Evolutionary conservation across 225 moss, liverwort and hornwort genomes (phyloP).

Genomic region (Ulota crispa): DNA sequence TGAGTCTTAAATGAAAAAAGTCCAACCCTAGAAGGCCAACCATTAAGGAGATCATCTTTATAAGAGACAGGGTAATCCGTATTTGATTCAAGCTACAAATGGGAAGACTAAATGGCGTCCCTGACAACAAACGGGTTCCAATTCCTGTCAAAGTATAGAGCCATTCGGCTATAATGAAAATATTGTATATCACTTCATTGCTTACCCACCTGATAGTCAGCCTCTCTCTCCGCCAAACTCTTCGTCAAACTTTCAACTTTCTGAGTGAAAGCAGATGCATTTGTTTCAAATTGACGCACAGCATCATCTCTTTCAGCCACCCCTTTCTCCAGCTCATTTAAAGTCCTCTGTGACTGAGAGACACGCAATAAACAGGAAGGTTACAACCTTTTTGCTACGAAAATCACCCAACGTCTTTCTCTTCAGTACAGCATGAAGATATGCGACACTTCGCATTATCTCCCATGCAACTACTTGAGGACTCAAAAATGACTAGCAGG

Average conservation of each 20-base stretch:
- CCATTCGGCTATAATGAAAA: neutral
- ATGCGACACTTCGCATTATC: neutral
- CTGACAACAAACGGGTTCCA: neutral
- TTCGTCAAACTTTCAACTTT: slow-evolving; percentile 71
- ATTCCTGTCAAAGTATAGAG: neutral
- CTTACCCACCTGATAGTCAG: slow-evolving; percentile 81
- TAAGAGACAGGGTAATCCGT: neutral
- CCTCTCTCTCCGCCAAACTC: slow-evolving; percentile 68
- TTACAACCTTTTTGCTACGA: slow-evolving; percentile 7
- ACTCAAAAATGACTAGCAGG: neutral
- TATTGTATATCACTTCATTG: neutral
- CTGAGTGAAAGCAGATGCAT: slow-evolving; percentile 62
- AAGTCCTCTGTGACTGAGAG: slow-evolving; percentile 49
- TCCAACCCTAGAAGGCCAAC: neutral
- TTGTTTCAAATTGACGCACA: slow-evolving; percentile 61
- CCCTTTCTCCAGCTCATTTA: slow-evolving; percentile 66
- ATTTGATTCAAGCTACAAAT: slow-evolving; percentile 2
- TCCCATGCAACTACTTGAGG: neutral
- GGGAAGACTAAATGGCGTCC: neutral
- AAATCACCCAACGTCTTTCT: neutral
- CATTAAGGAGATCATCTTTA: neutral
- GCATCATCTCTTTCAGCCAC: slow-evolving; percentile 63
- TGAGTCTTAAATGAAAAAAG: slow-evolving; percentile 1
- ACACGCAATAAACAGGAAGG: slow-evolving; percentile 4
- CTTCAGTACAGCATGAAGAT: neutral